Evolutionary conservation across 2,329 filamentous ascomycete species (phyloP).

Genomic region (Aspergillus viridinutans): DNA sequence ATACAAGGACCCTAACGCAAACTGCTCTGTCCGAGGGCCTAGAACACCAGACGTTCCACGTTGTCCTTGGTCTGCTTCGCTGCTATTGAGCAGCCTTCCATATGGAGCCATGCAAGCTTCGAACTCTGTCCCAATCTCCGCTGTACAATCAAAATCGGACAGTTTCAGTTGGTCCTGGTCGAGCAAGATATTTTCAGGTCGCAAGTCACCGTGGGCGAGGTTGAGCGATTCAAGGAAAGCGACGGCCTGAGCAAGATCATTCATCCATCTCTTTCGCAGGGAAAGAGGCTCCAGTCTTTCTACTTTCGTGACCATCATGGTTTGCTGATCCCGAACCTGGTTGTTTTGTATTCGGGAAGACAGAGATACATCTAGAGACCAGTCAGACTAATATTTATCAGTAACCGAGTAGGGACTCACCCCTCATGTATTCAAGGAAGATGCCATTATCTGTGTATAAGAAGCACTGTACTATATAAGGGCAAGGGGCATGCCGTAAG

Average conservation of each 20-base stretch:
- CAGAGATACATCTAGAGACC: slow-evolving; percentile 17
- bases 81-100: slow-evolving; percentile 21
- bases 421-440: slow-evolving; percentile 29
- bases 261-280: slow-evolving; percentile 29
- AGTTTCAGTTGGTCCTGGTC: slow-evolving; percentile 26
- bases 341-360: slow-evolving; percentile 20
- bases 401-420: no score
- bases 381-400: slow-evolving; percentile 11
- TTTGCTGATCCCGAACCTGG: slow-evolving; percentile 16
- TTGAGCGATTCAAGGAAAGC: slow-evolving; percentile 30
- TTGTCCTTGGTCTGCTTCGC: slow-evolving; percentile 15
- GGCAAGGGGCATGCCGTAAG: slow-evolving; percentile 16
- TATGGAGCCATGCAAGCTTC: slow-evolving; percentile 24
- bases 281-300: slow-evolving; percentile 24
- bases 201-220: slow-evolving; percentile 30
- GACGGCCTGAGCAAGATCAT: slow-evolving; percentile 27
- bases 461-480: slow-evolving; percentile 24
- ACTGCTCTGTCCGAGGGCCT: slow-evolving; percentile 28
- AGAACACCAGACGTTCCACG: slow-evolving; percentile 18
- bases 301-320: slow-evolving; percentile 18
- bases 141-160: slow-evolving; percentile 27
- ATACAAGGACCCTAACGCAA: slow-evolving; percentile 29
- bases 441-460: slow-evolving; percentile 17
- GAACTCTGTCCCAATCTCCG: slow-evolving; percentile 20
- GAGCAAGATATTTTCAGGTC: slow-evolving; percentile 29